phyloP scores from a whole-genome alignment of 1,284 basidiomycete species.

The Sanghuangporus sanghuang region DNA sequence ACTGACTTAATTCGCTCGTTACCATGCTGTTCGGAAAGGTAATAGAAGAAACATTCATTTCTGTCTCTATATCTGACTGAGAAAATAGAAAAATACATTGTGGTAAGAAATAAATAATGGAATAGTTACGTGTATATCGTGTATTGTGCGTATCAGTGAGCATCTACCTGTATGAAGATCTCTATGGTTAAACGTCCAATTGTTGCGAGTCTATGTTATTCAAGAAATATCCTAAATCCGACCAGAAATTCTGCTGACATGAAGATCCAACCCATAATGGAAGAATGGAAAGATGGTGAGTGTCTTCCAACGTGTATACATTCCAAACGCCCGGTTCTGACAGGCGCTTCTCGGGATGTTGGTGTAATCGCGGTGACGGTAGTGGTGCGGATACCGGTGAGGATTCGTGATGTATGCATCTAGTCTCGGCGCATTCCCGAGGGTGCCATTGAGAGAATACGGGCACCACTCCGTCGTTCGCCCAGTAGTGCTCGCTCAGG shows the following conservation, averaged over 20 bases:
- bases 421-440: constrained; percentile 35
- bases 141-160: neutral
- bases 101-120: neutral
- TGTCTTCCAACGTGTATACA: constrained; percentile 32
- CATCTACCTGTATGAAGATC: neutral
- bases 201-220: constrained; percentile 25
- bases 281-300: constrained; percentile 38
- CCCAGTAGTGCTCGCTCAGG: constrained; percentile 27
- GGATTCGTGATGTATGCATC: constrained; percentile 22
- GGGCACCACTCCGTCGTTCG: constrained; percentile 47
- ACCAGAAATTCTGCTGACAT: constrained; percentile 37
- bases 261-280: constrained; percentile 34
- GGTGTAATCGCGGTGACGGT: neutral
- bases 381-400: neutral
- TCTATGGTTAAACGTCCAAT: neutral
- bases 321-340: constrained; percentile 38
- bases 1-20: neutral
- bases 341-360: neutral
- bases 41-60: neutral
- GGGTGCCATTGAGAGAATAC: constrained; percentile 53
- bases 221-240: constrained; percentile 35
- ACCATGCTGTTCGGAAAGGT: neutral
- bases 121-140: neutral
- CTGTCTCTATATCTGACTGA: neutral
- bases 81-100: neutral